Percentiles rank a stretch among this genome's conserved stretches.
Evolutionary conservation across 1,284 basidiomycete species (phyloP).

Genomic region (Trametes sp.): DNA sequence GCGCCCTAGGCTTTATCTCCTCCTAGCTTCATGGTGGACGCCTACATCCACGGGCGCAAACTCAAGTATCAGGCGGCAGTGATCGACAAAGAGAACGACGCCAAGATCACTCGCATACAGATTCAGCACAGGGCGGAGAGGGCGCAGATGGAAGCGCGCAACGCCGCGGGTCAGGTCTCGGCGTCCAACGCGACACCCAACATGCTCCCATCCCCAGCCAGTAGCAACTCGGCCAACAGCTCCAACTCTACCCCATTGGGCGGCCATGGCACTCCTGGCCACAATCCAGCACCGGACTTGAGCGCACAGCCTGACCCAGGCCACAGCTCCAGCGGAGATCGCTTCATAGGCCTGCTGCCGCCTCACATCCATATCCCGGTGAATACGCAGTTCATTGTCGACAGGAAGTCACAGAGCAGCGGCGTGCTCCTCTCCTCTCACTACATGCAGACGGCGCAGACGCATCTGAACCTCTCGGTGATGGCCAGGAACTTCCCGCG

Average conservation of each 20-base stretch:
- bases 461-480: constrained; percentile 64
- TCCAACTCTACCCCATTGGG: constrained; percentile 77
- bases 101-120: constrained; percentile 22
- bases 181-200: constrained; percentile 50
- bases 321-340: constrained; percentile 12
- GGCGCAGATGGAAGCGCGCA: constrained; percentile 11
- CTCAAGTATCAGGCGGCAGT: constrained; percentile 55
- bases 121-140: constrained; percentile 23
- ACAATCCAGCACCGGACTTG: constrained; percentile 18
- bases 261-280: constrained; percentile 32
- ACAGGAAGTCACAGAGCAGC: constrained; percentile 56
- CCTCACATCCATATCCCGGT: constrained; percentile 37
- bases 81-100: constrained; percentile 51
- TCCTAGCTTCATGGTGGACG: constrained; percentile 75
- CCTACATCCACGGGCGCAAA: constrained; percentile 70
- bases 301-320: constrained; percentile 1
- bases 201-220: constrained; percentile 80
- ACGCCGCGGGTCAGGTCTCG: constrained; percentile 19
- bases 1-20: constrained; percentile 42
- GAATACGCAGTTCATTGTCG: constrained; percentile 42
- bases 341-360: constrained; percentile 16
- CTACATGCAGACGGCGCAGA: constrained; percentile 59
- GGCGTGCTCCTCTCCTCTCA: constrained; percentile 53
- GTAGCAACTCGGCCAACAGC: constrained; percentile 63
- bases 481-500: constrained; percentile 73